Evolutionary conservation across 139 green algal species (phyloP), one percentile per base, ranked within the genome.

Genomic region (Ulvella scutata): DNA sequence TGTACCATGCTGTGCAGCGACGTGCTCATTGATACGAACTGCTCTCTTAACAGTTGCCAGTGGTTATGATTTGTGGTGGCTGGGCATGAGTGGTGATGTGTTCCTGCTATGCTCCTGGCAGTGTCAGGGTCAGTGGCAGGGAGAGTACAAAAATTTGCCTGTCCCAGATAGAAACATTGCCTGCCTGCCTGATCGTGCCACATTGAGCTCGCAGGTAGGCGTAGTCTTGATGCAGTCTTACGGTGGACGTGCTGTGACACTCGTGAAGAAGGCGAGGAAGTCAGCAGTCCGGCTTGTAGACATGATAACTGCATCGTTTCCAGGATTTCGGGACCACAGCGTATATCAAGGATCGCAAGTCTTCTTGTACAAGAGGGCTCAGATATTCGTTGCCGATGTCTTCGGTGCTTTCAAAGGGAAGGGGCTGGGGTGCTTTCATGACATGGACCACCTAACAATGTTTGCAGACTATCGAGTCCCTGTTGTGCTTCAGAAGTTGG

Each of bases 331-430:
- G 4, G 93, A 98, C 74, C 80, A 90, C 43, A 62, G 78, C 1
- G 76, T 96, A 0, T 96, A 95, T 85, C 79, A 82, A 33, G 85
- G 85, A 13, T 43, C 62, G 43, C 89, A 98, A 85, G 83, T 98
- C 2, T 93, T 92, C 61, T 84, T 97, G 37, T 96, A 94, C 81
- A 98, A 98, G 85, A 84, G 93, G 1, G 93, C 93, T 0, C 93
- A 98, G 74, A 98, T 98, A 62, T 97, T 96, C 61, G 92, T 89
- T 9, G 93, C 74, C 0, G 93, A 98, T 72, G 43, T 98, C 37
- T 98, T 85, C 75, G 93, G 93, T 6, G 86, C 87, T 1, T 96
- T 96, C 51, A 35, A 80, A 4, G 92, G 92, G 26, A 3, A 72
- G 7, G 89, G 88, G 3, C 73, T 94, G 6, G 92, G 91, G 3